Conservation (phyloP, 1,139 yeast species). For the Debaryomyces fabryi region DNA sequence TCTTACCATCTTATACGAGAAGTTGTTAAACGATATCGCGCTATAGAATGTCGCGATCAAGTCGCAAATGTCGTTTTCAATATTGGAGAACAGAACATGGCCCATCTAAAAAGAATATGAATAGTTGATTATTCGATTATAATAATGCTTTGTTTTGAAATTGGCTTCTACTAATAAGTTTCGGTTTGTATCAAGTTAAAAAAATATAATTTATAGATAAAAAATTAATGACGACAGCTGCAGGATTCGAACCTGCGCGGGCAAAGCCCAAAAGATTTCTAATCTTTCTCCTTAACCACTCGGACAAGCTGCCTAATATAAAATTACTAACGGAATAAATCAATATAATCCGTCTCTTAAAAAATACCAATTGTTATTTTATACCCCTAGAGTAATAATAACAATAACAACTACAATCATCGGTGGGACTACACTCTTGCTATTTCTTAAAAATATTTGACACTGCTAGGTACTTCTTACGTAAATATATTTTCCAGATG, state of each 20-base stretch:
- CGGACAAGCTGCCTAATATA: constrained; percentile 51
- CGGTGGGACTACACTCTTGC: too few species aligned
- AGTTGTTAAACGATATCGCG: background rate
- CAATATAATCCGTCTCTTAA: too few species aligned
- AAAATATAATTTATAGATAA: background rate
- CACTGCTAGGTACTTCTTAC: background rate
- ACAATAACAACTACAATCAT: too few species aligned
- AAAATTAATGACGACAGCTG: constrained; percentile 47
- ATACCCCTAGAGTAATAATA: too few species aligned
- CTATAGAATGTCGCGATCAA: background rate
- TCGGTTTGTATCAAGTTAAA: background rate
- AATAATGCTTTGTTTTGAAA: too few species aligned
- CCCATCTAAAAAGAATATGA: too few species aligned
- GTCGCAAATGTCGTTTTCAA: background rate
- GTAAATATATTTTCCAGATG: background rate
- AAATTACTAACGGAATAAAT: too few species aligned
- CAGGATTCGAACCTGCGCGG: constrained; percentile 65
- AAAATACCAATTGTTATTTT: too few species aligned
- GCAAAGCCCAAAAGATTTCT: constrained; percentile 61
- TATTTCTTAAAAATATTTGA: too few species aligned
- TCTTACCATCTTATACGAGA: background rate
- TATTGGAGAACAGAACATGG: too few species aligned
- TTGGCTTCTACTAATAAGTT: too few species aligned
- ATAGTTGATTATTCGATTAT: too few species aligned
- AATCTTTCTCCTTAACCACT: constrained; percentile 62